Evolutionary conservation across 352 stramenopile species (phyloP).

Genomic region (Phytopythium sindhum): DNA sequence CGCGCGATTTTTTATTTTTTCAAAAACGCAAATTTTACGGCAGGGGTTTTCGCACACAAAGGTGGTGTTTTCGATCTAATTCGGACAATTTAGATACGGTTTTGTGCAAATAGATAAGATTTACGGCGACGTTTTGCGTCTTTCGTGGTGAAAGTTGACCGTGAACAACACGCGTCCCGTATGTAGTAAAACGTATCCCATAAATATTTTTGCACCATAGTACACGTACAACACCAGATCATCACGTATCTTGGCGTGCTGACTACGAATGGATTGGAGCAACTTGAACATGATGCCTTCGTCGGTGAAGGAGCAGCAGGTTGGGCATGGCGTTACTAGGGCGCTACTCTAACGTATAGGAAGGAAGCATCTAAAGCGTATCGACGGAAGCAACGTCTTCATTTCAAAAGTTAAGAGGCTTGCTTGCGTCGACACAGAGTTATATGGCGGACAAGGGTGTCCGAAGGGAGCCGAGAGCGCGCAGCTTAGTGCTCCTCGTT

Average conservation of each 20-base stretch:
- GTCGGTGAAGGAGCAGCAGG: too few species aligned
- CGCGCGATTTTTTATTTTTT: slow-evolving; percentile 2
- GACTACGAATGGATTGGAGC: neutral
- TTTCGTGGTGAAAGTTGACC: too few species aligned
- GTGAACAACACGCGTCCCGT: too few species aligned
- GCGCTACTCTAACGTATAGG: too few species aligned
- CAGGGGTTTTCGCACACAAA: neutral
- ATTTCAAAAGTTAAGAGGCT: neutral
- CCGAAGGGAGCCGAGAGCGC: neutral
- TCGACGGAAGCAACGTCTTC: slow-evolving; percentile 2
- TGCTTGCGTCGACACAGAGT: slow-evolving; percentile 2
- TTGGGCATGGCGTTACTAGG: too few species aligned
- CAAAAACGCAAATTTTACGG: slow-evolving; percentile 2
- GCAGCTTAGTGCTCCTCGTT: slow-evolving; percentile 71
- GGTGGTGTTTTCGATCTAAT: neutral
- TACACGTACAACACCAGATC: too few species aligned
- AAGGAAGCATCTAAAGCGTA: neutral
- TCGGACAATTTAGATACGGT: too few species aligned
- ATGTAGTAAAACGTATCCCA: too few species aligned
- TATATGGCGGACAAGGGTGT: neutral
- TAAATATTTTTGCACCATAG: too few species aligned
- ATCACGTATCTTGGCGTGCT: neutral
- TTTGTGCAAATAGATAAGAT: too few species aligned
- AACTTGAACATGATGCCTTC: too few species aligned
- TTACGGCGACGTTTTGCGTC: too few species aligned